Evolutionary conservation across 2,329 filamentous ascomycete genomes (phyloP), one percentile per base, ranked within the genome.

Genomic region (Botryotinia calthae): DNA sequence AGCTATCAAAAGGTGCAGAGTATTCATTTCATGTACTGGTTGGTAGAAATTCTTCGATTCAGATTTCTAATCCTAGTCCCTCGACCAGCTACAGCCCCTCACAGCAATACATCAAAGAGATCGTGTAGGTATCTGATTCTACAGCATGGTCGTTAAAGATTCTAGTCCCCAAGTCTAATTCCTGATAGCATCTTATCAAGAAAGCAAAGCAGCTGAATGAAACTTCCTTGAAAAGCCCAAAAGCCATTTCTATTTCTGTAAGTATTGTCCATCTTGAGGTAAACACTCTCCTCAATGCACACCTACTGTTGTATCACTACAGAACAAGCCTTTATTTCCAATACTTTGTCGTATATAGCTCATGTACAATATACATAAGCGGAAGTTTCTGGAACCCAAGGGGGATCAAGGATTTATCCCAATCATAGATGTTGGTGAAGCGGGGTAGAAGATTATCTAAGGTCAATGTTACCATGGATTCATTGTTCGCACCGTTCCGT

Each of bases 401-500:
- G 37, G 61, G 4, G 14, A 28, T 44, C 40, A 63, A 44, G 61
- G n/a, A 63, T 63, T 42, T n/a, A 18, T 40, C 25, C 59, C 59
- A 62, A 62, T 62, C 34, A 62, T 40, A 9, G 22, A 40, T 18
- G 34, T 42, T 62, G 34, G 61, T 40, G 48, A 48, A 65, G 63
- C 42, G 62, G 62, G 62, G 42, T 65, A 48, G 62, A 65, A 34
- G 62, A 65, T 65, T 31, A 65, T 34, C 42, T 25, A 25, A 51
- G 48, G 48, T n/a, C 48, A 8, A 62, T n/a, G 59, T 62, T 62
- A 62, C 34, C 58, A 31, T 34, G 28, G 7, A 46, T 66, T 51
- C 12, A 51, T 9, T 37, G 31, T 37, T 37, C 44, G 31, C 31
- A 37, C 44, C 63, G 44, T 66, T 66, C 63, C 44, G 44, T 37